phyloP scores from a whole-genome alignment of 2,329 filamentous ascomycete species.

The Metarhizium guizhouense region DNA sequence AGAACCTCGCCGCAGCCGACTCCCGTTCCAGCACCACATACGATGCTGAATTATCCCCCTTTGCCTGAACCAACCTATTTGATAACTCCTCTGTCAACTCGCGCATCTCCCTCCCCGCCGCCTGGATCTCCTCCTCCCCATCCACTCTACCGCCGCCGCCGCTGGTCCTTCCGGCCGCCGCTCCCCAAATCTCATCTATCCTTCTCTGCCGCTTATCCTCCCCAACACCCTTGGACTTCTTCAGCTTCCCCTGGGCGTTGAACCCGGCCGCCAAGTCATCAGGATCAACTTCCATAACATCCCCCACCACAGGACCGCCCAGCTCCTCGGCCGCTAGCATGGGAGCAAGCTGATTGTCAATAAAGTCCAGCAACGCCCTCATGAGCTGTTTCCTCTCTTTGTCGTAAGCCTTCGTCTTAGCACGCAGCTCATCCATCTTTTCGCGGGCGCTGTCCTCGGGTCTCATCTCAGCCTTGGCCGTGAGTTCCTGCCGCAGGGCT shows the following conservation, averaged over 20 bases:
- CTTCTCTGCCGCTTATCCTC: slow-evolving; percentile 47
- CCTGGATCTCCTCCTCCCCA: slow-evolving; percentile 37
- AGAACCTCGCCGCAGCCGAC: slow-evolving; percentile 53
- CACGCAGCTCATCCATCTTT: slow-evolving; percentile 49
- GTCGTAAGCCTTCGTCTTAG: slow-evolving; percentile 52
- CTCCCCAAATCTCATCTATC: slow-evolving; percentile 56
- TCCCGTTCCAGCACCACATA: slow-evolving; percentile 52
- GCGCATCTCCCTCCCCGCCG: slow-evolving; percentile 48
- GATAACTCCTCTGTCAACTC: slow-evolving; percentile 51
- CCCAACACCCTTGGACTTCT: slow-evolving; percentile 32
- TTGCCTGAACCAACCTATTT: slow-evolving; percentile 46
- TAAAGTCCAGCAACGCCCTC: slow-evolving; percentile 58
- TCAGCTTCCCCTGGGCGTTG: slow-evolving; percentile 48
- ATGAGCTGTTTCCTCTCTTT: slow-evolving; percentile 52
- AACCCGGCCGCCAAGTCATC: slow-evolving; percentile 53
- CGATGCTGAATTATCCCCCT: slow-evolving; percentile 43
- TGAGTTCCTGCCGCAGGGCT: slow-evolving; percentile 47
- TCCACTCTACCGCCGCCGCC: slow-evolving; percentile 12
- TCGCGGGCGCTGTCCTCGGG: slow-evolving; percentile 54
- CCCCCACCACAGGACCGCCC: slow-evolving; percentile 73
- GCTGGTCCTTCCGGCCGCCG: slow-evolving; percentile 13
- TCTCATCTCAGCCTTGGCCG: slow-evolving; percentile 47
- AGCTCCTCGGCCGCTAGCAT: slow-evolving; percentile 79
- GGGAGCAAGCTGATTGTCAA: slow-evolving; percentile 58
- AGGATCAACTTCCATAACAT: slow-evolving; percentile 54